Evolutionary conservation across 148 eudicot genomes (phyloP).

Genomic region (Rhododendron simsii): DNA sequence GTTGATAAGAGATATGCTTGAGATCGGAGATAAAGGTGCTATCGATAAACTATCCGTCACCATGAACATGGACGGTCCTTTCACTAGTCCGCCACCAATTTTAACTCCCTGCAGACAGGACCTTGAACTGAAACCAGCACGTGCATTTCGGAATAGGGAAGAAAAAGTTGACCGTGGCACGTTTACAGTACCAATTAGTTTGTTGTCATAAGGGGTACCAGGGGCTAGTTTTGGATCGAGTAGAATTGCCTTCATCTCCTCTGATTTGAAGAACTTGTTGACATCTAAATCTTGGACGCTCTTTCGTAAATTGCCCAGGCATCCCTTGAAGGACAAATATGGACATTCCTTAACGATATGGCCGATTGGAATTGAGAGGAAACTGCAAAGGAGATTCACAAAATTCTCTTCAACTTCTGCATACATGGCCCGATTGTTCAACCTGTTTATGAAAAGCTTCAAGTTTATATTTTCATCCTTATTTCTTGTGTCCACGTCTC

Average conservation of each 20-base stretch:
- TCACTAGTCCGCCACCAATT: not conserved
- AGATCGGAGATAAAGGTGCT: not conserved
- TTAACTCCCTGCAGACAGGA: not conserved
- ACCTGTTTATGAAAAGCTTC: constrained; percentile 9
- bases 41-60: constrained; percentile 1
- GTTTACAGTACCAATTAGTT: not conserved
- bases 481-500: not conserved
- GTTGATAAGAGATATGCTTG: constrained; percentile 1
- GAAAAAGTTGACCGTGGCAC: not conserved
- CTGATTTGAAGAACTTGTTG: not conserved
- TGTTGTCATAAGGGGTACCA: constrained; percentile 1
- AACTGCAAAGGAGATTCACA: constrained; percentile 11
- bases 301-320: constrained; percentile 10
- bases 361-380: constrained; percentile 13
- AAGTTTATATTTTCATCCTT: not conserved
- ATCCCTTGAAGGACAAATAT: constrained; percentile 1
- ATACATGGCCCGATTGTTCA: not conserved
- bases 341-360: constrained; percentile 3
- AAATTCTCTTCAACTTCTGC: constrained; percentile 14
- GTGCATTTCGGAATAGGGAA: accelerated
- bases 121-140: not conserved
- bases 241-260: constrained; percentile 11
- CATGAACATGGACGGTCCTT: constrained; percentile 7
- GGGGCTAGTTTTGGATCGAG: constrained; percentile 15
- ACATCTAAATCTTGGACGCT: not conserved